Evolutionary conservation across 495 filamentous ascomycete species (phyloP).

Genomic region (Neurospora tetraspora): DNA sequence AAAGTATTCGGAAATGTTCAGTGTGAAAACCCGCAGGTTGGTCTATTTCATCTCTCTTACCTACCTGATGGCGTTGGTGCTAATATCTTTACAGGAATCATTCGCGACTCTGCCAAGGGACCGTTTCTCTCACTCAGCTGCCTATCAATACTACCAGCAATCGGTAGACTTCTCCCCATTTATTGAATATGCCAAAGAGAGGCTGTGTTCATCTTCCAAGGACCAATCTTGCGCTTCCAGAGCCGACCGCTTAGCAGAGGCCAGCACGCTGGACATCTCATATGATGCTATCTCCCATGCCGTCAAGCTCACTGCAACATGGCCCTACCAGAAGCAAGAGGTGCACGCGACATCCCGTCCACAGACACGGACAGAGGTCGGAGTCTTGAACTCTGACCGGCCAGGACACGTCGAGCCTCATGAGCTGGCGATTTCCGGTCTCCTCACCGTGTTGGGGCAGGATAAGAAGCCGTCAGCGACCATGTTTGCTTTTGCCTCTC

Average conservation of each 20-base stretch:
- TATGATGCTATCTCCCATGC: constrained; percentile 63
- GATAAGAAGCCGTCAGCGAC: constrained; percentile 56
- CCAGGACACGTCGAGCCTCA: constrained; percentile 49
- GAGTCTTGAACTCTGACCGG: constrained; percentile 61
- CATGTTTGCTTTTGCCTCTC: constrained; percentile 82
- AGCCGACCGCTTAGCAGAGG: constrained; percentile 27
- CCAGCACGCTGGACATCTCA: constrained; percentile 64
- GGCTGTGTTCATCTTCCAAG: constrained; percentile 36
- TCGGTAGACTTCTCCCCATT: constrained; percentile 49
- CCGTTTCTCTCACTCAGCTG: constrained; percentile 53
- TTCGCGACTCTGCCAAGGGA: constrained; percentile 58
- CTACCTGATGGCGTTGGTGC: background rate
- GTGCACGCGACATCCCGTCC: constrained; percentile 28
- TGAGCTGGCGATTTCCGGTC: constrained; percentile 68
- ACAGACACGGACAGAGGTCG: constrained; percentile 56
- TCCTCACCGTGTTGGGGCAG: constrained; percentile 68
- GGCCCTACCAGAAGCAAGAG: constrained; percentile 35
- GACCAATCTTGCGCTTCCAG: constrained; percentile 27
- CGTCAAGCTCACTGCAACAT: constrained; percentile 51
- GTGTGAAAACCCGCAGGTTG: constrained; percentile 42
- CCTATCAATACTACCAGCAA: constrained; percentile 58
- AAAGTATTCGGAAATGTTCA: constrained; percentile 50
- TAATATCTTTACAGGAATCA: constrained; percentile 41
- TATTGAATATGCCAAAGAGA: constrained; percentile 44
- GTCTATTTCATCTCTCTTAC: background rate